Evolutionary conservation across 2,329 filamentous ascomycete species (phyloP).

Genomic region (Cladosporium sp.): DNA sequence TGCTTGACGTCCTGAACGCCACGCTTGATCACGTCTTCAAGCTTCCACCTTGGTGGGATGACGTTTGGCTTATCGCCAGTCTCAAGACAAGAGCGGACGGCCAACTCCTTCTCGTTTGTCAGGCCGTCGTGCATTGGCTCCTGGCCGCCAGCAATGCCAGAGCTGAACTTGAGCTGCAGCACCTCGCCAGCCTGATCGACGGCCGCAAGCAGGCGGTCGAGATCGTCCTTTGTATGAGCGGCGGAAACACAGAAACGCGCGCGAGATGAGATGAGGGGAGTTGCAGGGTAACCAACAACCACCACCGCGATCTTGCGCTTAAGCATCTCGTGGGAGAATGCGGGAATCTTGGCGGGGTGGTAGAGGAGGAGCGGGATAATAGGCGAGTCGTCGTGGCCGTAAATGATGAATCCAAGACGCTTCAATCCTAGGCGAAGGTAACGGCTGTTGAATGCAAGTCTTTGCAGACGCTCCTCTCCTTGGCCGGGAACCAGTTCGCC

Average conservation of each 20-base stretch:
- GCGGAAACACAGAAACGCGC: conserved; percentile 94
- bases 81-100: conserved; percentile 52
- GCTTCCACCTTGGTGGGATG: conserved; percentile 70
- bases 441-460: conserved; percentile 95
- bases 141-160: conserved; percentile 83
- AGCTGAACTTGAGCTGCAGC: conserved; percentile 95
- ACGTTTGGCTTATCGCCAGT: conserved; percentile 47
- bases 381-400: conserved; percentile 94
- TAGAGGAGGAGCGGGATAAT: conserved; percentile 94
- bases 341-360: conserved; percentile 97
- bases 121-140: conserved; percentile 70
- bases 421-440: conserved; percentile 97
- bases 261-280: conserved; percentile 88
- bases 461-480: conserved; percentile 90
- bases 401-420: conserved; percentile 92
- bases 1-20: conserved; percentile 73
- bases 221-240: conserved; percentile 96
- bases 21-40: conserved; percentile 68
- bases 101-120: conserved; percentile 66
- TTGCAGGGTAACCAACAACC: conserved; percentile 94
- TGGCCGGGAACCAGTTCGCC: conserved; percentile 86
- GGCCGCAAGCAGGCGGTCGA: conserved; percentile 81
- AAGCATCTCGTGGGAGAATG: conserved; percentile 98
- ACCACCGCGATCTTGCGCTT: conserved; percentile 96
- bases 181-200: conserved; percentile 92